Base-by-base conservation (phyloP, 768 basidiomycete genomes). In the Hortiboletus flavorubellus region DNA sequence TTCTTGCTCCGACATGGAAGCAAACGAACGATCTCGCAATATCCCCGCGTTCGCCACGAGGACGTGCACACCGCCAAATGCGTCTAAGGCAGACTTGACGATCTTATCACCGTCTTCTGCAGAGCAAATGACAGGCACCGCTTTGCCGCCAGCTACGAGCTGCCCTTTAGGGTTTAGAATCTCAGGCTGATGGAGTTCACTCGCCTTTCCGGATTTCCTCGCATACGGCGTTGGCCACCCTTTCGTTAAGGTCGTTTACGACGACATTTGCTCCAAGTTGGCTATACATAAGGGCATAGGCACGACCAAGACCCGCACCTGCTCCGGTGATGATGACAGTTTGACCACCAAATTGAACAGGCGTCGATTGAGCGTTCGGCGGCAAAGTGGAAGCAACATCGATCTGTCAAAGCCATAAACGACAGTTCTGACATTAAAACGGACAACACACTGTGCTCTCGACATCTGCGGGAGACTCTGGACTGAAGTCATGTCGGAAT, bases 251-350 rank as follows among this genome's bases (percentile, higher is more conserved):
- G 65, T 99, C 97, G 68, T 98, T 99, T 41, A 98, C 84, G 43
- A 98, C 90, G 33, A 99, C 91, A 63, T 97, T 97, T 10, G 93
- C 96, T n/a, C 97, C 96, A 9, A 95, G 84, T 51, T 82, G 85
- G 26, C 81, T 91, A 66, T 89, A 98, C 90, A 98, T 91, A 41
- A 88, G 79, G 0, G 97, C 91, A 67, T 98, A 97, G 2, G 84
- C 82, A 30, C 97, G 86, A 16, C 97, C 97, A 31, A 99, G 84
- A 49, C 96, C 97, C 29, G 89, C 92, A 40, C 96, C 96, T 8
- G 94, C 91, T 38, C 96, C 97, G 3, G 97, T 98, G 62, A 98
- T 81, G 63, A 99, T 85, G 55, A 90, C 91, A 11, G 93, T 96
- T 76, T 98, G 87, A 15, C 85, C 89, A 56, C 91, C 89, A 68